A percentile compares a stretch with the other conserved stretches of the same genome.
Evolutionary conservation across 192 early-diverging fungal species (phyloP).

Genomic region (Linnemannia schmuckeri): DNA sequence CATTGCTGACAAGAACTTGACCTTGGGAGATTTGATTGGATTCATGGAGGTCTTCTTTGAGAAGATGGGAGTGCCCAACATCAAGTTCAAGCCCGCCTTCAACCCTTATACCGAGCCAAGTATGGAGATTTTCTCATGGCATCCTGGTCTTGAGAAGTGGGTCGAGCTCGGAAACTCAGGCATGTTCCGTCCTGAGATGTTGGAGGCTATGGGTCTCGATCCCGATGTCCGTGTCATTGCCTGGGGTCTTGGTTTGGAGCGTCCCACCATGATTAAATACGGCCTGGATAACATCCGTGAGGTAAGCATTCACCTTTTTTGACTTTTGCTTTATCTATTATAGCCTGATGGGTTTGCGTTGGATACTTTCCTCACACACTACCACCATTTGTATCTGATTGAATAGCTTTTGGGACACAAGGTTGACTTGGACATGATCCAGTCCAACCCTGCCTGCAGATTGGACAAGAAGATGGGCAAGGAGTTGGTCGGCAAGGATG

Average conservation of each 20-base stretch:
- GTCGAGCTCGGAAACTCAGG: slow-evolving; percentile 98
- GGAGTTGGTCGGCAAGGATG: slow-evolving; percentile 64
- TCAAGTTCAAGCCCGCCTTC: slow-evolving; percentile 99
- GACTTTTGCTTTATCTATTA: not conserved
- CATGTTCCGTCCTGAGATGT: slow-evolving; percentile 99
- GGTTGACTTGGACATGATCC: slow-evolving; percentile 91
- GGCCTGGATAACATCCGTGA: slow-evolving; percentile 95
- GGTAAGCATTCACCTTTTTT: slow-evolving; percentile 20
- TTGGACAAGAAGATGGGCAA: slow-evolving; percentile 92
- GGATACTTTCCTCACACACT: not conserved
- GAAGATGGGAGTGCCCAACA: slow-evolving; percentile 94
- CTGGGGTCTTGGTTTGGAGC: slow-evolving; percentile 97
- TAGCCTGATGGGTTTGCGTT: not conserved
- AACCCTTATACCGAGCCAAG: slow-evolving; percentile 99
- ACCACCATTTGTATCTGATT: not conserved
- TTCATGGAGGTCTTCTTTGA: slow-evolving; percentile 96
- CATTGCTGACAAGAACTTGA: slow-evolving; percentile 95
- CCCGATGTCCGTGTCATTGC: slow-evolving; percentile 96
- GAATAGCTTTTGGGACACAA: slow-evolving; percentile 88
- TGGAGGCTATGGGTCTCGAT: slow-evolving; percentile 94
- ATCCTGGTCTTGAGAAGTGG: slow-evolving; percentile 87
- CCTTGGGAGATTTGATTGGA: slow-evolving; percentile 96
- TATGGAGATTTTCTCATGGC: slow-evolving; percentile 99
- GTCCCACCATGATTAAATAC: slow-evolving; percentile 99
- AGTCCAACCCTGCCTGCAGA: slow-evolving; percentile 90